These are phyloP conservation scores for Ceratobasidium sp. DNA, from an alignment of 1,284 basidiomycete genomes.

Conservation along the genomic window DNA sequence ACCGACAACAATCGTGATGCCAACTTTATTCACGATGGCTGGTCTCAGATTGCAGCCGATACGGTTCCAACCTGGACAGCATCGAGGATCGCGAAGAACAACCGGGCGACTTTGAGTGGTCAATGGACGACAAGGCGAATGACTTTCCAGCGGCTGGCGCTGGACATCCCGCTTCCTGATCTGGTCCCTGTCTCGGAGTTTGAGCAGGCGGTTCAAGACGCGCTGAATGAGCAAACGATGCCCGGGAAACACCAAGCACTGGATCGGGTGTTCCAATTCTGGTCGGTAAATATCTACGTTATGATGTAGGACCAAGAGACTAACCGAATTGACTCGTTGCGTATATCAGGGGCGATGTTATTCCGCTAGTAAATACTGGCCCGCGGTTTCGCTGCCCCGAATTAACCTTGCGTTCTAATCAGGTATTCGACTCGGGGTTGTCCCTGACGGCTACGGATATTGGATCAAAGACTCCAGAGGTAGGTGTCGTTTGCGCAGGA, in stretches of 20 bases:
- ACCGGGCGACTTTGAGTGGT: not conserved
- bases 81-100: constrained; percentile 22
- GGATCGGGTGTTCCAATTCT: not conserved
- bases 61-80: constrained; percentile 7
- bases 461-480: not conserved
- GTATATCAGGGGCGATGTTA: constrained; percentile 26
- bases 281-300: not conserved
- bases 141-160: not conserved
- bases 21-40: constrained; percentile 30
- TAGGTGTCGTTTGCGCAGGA: not conserved
- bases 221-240: not conserved
- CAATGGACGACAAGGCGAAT: not conserved
- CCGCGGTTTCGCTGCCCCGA: not conserved
- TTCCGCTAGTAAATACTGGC: constrained; percentile 12
- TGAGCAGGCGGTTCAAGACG: not conserved
- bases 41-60: constrained; percentile 11
- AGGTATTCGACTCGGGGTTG: constrained; percentile 19
- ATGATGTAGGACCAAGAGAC: not conserved
- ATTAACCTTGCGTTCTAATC: not conserved
- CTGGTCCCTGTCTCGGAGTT: constrained; percentile 5
- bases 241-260: constrained; percentile 4
- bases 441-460: not conserved
- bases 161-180: not conserved
- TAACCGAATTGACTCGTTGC: not conserved
- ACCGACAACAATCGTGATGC: constrained; percentile 5